Conservation (phyloP, 352 stramenopile species). For the Elongisporangium undulatum region DNA sequence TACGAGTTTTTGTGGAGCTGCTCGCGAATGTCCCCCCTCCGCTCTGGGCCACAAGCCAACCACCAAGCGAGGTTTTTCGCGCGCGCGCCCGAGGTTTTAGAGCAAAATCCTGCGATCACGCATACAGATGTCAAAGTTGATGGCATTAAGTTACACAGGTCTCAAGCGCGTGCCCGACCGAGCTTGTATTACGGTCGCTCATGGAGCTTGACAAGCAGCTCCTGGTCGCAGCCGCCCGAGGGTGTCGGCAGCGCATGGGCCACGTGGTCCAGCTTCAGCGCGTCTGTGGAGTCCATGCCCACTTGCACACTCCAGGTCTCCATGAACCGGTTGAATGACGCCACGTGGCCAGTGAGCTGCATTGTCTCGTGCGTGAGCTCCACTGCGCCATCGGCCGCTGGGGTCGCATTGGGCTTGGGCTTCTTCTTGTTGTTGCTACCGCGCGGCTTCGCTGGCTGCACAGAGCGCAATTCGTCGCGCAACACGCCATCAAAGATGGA, state of each 20-base stretch:
- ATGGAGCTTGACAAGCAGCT: slow-evolving; percentile 54
- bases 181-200: slow-evolving; percentile 4
- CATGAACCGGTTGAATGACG: slow-evolving; percentile 64
- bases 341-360: slow-evolving; percentile 30
- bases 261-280: slow-evolving; percentile 29
- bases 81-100: not conserved
- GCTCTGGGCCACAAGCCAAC: slow-evolving; percentile 9
- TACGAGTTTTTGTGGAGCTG: slow-evolving; percentile 4
- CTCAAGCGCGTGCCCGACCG: not conserved
- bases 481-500: slow-evolving; percentile 49
- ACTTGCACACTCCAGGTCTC: slow-evolving; percentile 58
- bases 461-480: slow-evolving; percentile 18
- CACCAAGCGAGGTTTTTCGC: slow-evolving; percentile 4
- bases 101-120: not conserved
- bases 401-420: not conserved
- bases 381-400: not conserved
- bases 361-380: slow-evolving; percentile 50
- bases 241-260: slow-evolving; percentile 9
- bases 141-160: slow-evolving; percentile 2
- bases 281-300: slow-evolving; percentile 6
- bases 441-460: slow-evolving; percentile 2
- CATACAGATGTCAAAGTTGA: not conserved
- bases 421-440: slow-evolving; percentile 6
- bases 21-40: not conserved
- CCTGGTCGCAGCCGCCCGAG: not conserved